Conservation (phyloP, 176 grass and related monocot genomes). For the Aegilops bicornis region DNA sequence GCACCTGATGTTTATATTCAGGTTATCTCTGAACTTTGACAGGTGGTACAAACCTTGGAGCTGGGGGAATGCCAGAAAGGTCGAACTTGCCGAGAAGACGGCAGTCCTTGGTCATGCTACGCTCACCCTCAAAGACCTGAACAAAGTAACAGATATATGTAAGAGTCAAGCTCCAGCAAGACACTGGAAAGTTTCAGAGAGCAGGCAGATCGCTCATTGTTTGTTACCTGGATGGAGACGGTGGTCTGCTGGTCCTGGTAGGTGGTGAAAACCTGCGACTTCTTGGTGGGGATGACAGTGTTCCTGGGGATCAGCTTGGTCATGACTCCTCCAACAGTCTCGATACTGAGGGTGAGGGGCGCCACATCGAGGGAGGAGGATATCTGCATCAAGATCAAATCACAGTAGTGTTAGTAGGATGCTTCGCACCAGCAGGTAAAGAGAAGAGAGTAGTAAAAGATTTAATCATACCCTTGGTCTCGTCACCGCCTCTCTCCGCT, state of each 20-base stretch:
- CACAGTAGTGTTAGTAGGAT: slow-evolving; percentile 1
- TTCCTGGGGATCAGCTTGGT: slow-evolving; percentile 78
- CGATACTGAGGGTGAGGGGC: slow-evolving; percentile 58
- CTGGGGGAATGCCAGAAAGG: slow-evolving; percentile 50
- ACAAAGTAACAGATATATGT: not conserved
- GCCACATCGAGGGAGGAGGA: slow-evolving; percentile 71
- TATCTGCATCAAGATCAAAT: slow-evolving; percentile 40
- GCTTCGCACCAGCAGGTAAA: not conserved
- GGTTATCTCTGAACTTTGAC: not conserved
- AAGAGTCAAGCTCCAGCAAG: not conserved
- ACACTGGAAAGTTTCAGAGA: not conserved
- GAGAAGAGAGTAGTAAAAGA: not conserved
- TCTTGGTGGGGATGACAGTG: slow-evolving; percentile 69
- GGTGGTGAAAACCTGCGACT: slow-evolving; percentile 76
- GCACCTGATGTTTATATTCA: too few relatives aligned
- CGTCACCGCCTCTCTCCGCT: slow-evolving; percentile 64
- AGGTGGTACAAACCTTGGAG: slow-evolving; percentile 39
- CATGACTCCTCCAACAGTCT: slow-evolving; percentile 72
- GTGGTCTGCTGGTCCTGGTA: slow-evolving; percentile 76
- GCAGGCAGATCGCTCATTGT: not conserved
- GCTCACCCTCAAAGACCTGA: slow-evolving; percentile 77
- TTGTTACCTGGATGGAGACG: slow-evolving; percentile 63
- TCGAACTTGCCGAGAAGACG: slow-evolving; percentile 77
- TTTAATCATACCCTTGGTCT: slow-evolving; percentile 52
- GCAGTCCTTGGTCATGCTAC: slow-evolving; percentile 78